Base-by-base conservation (phyloP, 2,329 filamentous ascomycete genomes). In the Trichoderma sp. region DNA sequence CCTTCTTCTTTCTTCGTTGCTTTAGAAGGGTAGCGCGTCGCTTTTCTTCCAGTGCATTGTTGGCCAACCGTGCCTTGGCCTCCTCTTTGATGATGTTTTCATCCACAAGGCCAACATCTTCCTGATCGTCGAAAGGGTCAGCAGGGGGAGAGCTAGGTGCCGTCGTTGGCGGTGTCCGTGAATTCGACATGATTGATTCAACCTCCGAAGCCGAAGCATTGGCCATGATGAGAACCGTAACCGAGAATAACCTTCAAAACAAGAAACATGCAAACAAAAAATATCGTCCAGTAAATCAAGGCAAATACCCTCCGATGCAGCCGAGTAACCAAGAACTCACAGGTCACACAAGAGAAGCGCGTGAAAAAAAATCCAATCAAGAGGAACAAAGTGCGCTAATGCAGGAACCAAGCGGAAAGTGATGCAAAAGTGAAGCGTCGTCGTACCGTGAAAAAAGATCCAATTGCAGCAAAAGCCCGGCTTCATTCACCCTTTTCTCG, bases 1-100 rank as follows among this genome's bases (percentile, higher is more conserved):
- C 81, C 72, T 83, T 86, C 73, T 82, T 83, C 73, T 82, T 84
- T 54, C 72, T 75, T 6, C 81, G 78, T 70, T 83, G 85, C 2
- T 70, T 71, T 0, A 72, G 60, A 12, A 75, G 60, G 2, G 80
- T 80, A 32, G 84, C 82, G 0, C 72, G 74, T 0, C 73, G 67
- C 52, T 82, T 82, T 13, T 84, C 80, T 53, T 89, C 88, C 0
- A 82, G 82, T 27, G 83, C 84, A 48, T 83, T 79, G 10, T 82
- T 83, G 1, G 75, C 76, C 0, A 67, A 42, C 0, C 75, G 70
- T 0, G 81, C 81, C 3, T 74, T 72, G 1, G 78, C 74, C 48
- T 83, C 81, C 17, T 80, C 79, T 8, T 74, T 76, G 0, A 75
- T 68, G 0, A 84, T 71, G 0, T 76, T 74, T 2, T 79, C 73